A percentile compares a stretch with the other conserved stretches of the same genome.
These are phyloP conservation scores for Selaginella tamariscina DNA, from an alignment of 75 land plant species.

Conservation along the genomic window DNA sequence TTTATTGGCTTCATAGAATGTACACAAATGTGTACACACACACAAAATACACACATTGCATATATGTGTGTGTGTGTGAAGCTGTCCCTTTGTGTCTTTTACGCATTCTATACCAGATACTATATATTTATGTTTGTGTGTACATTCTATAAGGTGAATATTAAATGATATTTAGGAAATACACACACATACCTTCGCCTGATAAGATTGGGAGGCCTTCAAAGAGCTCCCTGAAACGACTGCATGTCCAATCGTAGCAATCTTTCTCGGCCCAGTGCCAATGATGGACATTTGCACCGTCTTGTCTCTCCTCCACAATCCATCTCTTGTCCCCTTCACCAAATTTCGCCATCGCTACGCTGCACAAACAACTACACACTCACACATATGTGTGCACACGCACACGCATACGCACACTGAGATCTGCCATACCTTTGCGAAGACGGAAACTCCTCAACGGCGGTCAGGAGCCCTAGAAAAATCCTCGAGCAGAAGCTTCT, in stretches of 20 bases:
- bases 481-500: not conserved
- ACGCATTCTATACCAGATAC: too few relatives aligned
- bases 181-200: too few relatives aligned
- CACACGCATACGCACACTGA: too few relatives aligned
- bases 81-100: too few relatives aligned
- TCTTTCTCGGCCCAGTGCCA: slow-evolving; percentile 99
- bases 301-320: slow-evolving; percentile 87
- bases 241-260: slow-evolving; percentile 69
- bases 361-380: not conserved
- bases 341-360: slow-evolving; percentile 60
- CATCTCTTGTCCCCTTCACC: slow-evolving; percentile 98
- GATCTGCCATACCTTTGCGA: not conserved
- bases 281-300: slow-evolving; percentile 95
- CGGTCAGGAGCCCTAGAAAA: not conserved
- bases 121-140: too few relatives aligned
- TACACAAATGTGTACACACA: too few relatives aligned
- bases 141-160: too few relatives aligned
- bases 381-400: too few relatives aligned
- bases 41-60: too few relatives aligned
- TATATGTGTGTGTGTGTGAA: too few relatives aligned
- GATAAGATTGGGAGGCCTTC: slow-evolving; percentile 36
- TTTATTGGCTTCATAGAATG: too few relatives aligned
- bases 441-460: not conserved
- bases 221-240: slow-evolving; percentile 47
- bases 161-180: too few relatives aligned